A percentile compares a stretch with the other conserved stretches of the same genome.
phyloP scores from a whole-genome alignment of 2,329 filamentous ascomycete species.

The Penicillium psychrosexuale region DNA sequence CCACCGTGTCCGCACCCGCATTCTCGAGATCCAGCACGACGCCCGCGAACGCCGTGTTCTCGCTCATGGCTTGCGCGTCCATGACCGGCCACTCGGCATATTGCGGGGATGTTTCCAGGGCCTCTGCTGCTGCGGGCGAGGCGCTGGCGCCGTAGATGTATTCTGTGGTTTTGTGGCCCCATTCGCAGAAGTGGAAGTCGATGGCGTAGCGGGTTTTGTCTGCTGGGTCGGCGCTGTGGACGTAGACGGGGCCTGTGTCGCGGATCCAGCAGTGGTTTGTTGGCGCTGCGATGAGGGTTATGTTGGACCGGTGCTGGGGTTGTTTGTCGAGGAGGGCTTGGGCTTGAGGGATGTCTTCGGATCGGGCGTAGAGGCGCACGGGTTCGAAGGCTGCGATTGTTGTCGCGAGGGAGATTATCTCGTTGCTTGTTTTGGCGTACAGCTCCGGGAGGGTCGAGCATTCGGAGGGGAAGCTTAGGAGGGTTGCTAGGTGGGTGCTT shows the following conservation, averaged over 20 bases:
- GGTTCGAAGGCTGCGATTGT: conserved; percentile 33
- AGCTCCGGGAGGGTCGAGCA: conserved; percentile 22
- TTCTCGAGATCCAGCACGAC: conserved; percentile 19
- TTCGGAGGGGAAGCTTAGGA: conserved; percentile 28
- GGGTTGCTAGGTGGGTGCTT: conserved; percentile 24
- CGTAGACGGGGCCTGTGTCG: conserved; percentile 31
- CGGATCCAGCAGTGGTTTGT: conserved; percentile 33
- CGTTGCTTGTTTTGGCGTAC: conserved; percentile 19
- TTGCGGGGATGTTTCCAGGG: not conserved
- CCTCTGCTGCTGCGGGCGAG: conserved; percentile 9
- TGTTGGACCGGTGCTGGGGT: conserved; percentile 5
- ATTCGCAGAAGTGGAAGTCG: conserved; percentile 25
- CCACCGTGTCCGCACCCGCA: not conserved
- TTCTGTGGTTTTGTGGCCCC: conserved; percentile 21
- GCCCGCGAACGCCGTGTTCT: conserved; percentile 20
- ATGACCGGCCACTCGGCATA: conserved; percentile 18
- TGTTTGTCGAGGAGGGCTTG: conserved; percentile 11
- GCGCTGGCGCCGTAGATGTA: conserved; percentile 13
- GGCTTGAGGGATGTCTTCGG: conserved; percentile 21
- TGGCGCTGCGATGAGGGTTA: conserved; percentile 17
- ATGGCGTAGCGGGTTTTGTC: conserved; percentile 18
- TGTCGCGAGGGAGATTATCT: conserved; percentile 27
- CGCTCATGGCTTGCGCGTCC: conserved; percentile 3
- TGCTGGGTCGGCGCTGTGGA: conserved; percentile 8
- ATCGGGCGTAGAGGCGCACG: conserved; percentile 29